Evolutionary conservation across 1,139 yeast genomes (phyloP).

Genomic region (Candida glucosophila): DNA sequence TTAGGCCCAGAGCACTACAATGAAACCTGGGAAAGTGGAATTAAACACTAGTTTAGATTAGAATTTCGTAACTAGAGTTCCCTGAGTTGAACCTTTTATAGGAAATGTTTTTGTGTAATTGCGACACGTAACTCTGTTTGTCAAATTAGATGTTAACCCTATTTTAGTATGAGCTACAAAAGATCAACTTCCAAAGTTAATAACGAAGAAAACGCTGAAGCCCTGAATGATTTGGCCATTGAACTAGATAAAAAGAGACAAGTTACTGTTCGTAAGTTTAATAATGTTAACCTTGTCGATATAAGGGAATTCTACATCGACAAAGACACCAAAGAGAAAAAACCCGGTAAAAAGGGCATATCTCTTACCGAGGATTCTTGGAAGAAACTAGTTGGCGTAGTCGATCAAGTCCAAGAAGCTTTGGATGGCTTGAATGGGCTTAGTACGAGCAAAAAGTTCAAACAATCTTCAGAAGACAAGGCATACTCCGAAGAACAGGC

Average conservation of each 20-base stretch:
- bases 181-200: slow-evolving; percentile 5
- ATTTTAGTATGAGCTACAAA: slow-evolving; percentile 11
- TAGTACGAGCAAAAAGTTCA: too few relatives aligned
- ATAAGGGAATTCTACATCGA: slow-evolving; percentile 74
- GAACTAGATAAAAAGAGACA: slow-evolving; percentile 56
- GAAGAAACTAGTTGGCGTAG: slow-evolving; percentile 42
- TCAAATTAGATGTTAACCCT: too few relatives aligned
- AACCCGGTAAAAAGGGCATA: slow-evolving; percentile 83
- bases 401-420: slow-evolving; percentile 54
- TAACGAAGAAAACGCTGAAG: slow-evolving; percentile 3
- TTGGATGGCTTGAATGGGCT: slow-evolving; percentile 42
- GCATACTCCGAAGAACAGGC: too few relatives aligned
- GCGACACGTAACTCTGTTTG: too few relatives aligned
- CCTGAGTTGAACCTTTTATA: too few relatives aligned
- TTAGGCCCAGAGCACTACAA: slow-evolving; percentile 50
- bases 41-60: slow-evolving; percentile 2
- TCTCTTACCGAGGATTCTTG: slow-evolving; percentile 68
- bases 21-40: slow-evolving; percentile 71
- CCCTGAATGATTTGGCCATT: slow-evolving; percentile 12
- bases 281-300: slow-evolving; percentile 58
- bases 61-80: too few relatives aligned
- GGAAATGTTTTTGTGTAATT: too few relatives aligned
- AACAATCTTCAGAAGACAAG: too few relatives aligned
- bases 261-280: slow-evolving; percentile 64
- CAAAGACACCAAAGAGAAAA: slow-evolving; percentile 46